These are phyloP conservation scores for Fusarium keratoplasticum DNA, from an alignment of 2,329 filamentous ascomycete species.

Conservation along the genomic window DNA sequence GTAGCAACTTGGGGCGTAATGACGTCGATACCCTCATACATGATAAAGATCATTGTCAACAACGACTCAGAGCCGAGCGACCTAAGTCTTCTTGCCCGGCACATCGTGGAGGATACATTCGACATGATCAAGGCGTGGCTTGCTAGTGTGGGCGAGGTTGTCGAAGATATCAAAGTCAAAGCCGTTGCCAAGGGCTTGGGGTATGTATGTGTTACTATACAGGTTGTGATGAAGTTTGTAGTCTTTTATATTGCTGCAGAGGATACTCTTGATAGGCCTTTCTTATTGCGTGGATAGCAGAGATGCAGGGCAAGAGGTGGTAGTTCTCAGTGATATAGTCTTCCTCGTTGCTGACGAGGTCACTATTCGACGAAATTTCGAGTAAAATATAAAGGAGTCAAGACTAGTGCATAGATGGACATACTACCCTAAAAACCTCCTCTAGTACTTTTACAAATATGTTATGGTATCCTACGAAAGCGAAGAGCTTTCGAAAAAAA, in stretches of 20 bases:
- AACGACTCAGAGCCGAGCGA: background rate
- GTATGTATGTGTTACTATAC: background rate
- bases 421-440: no score
- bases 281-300: background rate
- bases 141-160: background rate
- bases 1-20: background rate
- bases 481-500: background rate
- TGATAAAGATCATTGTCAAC: background rate
- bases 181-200: background rate
- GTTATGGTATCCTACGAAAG: background rate
- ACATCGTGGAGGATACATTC: background rate
- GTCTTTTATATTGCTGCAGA: background rate
- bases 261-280: background rate
- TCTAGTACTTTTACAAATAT: background rate
- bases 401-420: background rate
- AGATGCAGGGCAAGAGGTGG: background rate
- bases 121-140: background rate
- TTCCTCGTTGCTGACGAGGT: background rate
- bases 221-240: background rate
- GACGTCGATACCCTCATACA: background rate
- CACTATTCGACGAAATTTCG: background rate
- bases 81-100: background rate
- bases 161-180: background rate
- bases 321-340: background rate
- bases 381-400: background rate